A percentile compares a stretch with the other conserved stretches of the same genome.
These are phyloP conservation scores for Brassica incana DNA, from an alignment of 345 rosid genomes.

Conservation along the genomic window DNA sequence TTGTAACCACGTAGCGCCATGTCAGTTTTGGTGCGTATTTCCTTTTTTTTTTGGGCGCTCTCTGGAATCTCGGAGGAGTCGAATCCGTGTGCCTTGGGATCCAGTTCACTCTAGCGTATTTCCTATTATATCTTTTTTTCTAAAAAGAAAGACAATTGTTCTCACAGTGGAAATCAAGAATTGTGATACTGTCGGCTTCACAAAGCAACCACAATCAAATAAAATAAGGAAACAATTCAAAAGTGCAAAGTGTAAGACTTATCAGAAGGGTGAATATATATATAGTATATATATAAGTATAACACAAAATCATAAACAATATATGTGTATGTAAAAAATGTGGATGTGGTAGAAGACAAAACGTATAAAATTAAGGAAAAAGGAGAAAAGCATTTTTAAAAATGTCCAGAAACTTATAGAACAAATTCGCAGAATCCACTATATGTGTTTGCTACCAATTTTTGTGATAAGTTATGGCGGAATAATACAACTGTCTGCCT, in stretches of 20 bases:
- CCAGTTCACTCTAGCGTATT: neutral
- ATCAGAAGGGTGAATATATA: slow-evolving; percentile 11
- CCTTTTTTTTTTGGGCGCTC: neutral
- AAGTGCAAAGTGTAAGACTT: slow-evolving; percentile 25
- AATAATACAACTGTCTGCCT: slow-evolving; percentile 24
- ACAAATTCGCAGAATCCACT: slow-evolving; percentile 34
- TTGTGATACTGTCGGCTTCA: slow-evolving; percentile 34
- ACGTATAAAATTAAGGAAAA: neutral
- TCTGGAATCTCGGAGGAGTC: no score
- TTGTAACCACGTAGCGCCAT: slow-evolving; percentile 29
- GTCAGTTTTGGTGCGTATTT: slow-evolving; percentile 41
- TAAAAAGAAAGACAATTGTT: slow-evolving; percentile 36
- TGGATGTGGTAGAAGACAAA: slow-evolving; percentile 16
- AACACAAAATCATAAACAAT: neutral
- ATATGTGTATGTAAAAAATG: neutral
- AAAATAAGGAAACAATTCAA: slow-evolving; percentile 11
- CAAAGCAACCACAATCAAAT: slow-evolving; percentile 28
- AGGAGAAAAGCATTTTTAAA: neutral
- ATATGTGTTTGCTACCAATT: slow-evolving; percentile 34
- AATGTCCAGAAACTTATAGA: slow-evolving; percentile 15
- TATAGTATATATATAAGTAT: neutral
- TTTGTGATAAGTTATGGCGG: slow-evolving; percentile 32
- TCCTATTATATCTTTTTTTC: slow-evolving; percentile 7
- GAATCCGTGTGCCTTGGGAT: no score
- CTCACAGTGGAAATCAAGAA: slow-evolving; percentile 48